Percentiles rank a stretch among this genome's conserved stretches.
Evolutionary conservation across 140 eudicot species (phyloP).

Genomic region (Stevia rebaudiana): DNA sequence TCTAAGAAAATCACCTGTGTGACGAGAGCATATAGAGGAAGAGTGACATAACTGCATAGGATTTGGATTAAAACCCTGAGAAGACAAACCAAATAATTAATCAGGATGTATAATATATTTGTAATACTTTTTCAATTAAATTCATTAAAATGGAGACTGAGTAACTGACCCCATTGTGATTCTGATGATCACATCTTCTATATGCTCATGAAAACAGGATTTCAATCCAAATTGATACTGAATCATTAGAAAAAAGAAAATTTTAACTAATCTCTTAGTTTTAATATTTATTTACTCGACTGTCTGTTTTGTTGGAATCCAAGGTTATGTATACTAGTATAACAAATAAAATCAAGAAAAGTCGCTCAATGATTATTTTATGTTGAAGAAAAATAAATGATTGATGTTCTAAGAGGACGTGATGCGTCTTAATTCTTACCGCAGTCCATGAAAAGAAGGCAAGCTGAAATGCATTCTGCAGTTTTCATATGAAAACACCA

Average conservation of each 20-base stretch:
- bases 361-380: too few relatives aligned
- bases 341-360: too few relatives aligned
- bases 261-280: background rate
- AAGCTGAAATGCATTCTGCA: conserved; percentile 63
- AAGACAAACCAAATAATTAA: background rate
- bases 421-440: conserved; percentile 29
- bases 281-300: background rate
- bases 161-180: conserved; percentile 64
- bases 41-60: conserved; percentile 62
- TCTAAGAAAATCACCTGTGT: conserved; percentile 37
- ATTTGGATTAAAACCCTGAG: conserved; percentile 46
- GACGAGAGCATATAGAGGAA: conserved; percentile 61
- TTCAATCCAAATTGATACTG: conserved; percentile 58
- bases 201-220: conserved; percentile 54
- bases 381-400: background rate
- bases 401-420: background rate
- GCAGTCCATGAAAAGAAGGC: conserved; percentile 60
- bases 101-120: background rate
- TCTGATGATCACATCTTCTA: conserved; percentile 40
- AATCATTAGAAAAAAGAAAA: background rate
- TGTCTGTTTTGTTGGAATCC: too few relatives aligned
- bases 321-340: too few relatives aligned
- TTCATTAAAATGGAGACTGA: conserved; percentile 16
- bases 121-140: background rate
- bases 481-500: conserved; percentile 4